Evolutionary conservation across 768 basidiomycete genomes (phyloP), one percentile per base, ranked within the genome.

Genomic region (Suillus sp.): DNA sequence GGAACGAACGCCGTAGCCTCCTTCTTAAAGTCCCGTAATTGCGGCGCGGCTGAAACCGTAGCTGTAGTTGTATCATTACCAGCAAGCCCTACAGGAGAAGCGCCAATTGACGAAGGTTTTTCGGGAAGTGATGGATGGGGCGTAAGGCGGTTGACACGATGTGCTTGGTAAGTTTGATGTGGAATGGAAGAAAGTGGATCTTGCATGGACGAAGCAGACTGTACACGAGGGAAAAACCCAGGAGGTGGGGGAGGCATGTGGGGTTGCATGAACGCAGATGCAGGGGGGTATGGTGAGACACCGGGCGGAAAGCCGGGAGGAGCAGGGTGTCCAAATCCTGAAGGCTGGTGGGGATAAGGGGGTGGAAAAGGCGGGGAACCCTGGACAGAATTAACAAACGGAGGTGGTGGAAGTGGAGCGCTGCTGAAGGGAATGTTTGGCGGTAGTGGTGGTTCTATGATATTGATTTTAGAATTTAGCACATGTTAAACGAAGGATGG

Each of bases 1-100:
- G 97, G 97, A 4, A 98, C 86, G 70, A 99, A 99, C 0, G 92
- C 87, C 1, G 94, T 96, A 10, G 92, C 91, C 74, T 99, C 97
- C 75, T 94, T 95, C 79, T 95, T 94, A 65, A 99, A 81, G 76
- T 99, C 94, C 16, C 96, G 91, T 58, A 99, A 76, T 72, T 94
- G 83, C 4, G 97, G 94, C 51, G 81, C 93, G 2, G 95, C 95
- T 25, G 86, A 89, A 59, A 98, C 88, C 2, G 85, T 91, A 1
- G 92, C 93, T 8, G 84, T 78, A 1, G 79, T 80, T 18, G 81
- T 64, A 50, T 75, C 78, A 10, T 75, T 78, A 11, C 80, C 75
- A 10, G 76, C 64, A 2, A 67, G 56, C 18, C 75, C 66, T 14
- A 70, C 71, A 16, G 75, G 66, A 30, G 69, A 71, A 27, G 78